Conservation (phyloP, 2,329 filamentous ascomycete species). For the Pezicula neosporulosa region DNA sequence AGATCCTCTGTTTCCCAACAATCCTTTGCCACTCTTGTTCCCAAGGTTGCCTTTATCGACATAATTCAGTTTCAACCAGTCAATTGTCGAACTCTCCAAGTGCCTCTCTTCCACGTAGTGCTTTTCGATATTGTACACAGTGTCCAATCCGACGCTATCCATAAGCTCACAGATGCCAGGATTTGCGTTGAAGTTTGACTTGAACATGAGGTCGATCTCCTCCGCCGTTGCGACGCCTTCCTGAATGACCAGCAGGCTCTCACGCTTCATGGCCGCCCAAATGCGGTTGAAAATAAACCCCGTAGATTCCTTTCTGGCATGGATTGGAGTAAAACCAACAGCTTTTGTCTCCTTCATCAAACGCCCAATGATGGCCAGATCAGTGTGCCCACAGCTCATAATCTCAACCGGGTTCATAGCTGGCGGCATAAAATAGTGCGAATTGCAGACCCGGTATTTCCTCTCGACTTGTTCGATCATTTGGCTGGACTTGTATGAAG, state of each 20-base stretch:
- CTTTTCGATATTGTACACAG: conserved; percentile 35
- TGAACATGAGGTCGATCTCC: conserved; percentile 35
- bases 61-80: conserved; percentile 28
- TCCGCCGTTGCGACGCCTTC: conserved; percentile 32
- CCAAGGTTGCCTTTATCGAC: conserved; percentile 29
- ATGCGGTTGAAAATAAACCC: conserved; percentile 39
- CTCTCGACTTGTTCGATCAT: conserved; percentile 35
- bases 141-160: conserved; percentile 37
- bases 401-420: conserved; percentile 30
- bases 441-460: conserved; percentile 34
- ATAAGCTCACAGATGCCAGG: conserved; percentile 36
- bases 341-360: conserved; percentile 26
- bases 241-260: conserved; percentile 30
- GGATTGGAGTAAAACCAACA: conserved; percentile 34
- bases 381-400: conserved; percentile 33
- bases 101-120: conserved; percentile 32
- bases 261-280: conserved; percentile 39
- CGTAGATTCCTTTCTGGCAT: conserved; percentile 31
- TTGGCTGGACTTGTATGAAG: conserved; percentile 40
- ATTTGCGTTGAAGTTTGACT: conserved; percentile 30
- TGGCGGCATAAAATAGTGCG: conserved; percentile 37
- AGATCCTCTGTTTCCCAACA: not conserved
- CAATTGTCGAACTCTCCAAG: conserved; percentile 20
- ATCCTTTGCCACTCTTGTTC: not conserved
- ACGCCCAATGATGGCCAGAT: conserved; percentile 24